These are phyloP conservation scores for Helotiales sp. DNA, from an alignment of 2,329 filamentous ascomycete species.

Conservation along the genomic window DNA sequence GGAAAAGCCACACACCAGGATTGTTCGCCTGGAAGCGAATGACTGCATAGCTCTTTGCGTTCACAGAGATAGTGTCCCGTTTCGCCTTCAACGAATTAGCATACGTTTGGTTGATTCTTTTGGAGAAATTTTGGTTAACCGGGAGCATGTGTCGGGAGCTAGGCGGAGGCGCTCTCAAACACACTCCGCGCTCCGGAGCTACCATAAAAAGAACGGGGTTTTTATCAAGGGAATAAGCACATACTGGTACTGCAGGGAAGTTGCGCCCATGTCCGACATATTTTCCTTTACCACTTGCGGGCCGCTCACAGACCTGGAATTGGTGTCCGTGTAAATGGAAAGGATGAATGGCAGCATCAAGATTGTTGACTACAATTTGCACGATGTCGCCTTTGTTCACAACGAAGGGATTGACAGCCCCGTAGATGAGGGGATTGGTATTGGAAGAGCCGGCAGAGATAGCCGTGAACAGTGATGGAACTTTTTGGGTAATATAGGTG, in stretches of 20 bases:
- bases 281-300: background rate
- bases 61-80: slow-evolving; percentile 45
- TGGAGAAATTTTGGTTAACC: no score
- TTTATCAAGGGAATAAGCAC: no score
- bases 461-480: slow-evolving; percentile 77
- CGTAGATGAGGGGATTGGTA: slow-evolving; percentile 59
- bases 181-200: no score
- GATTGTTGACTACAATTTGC: slow-evolving; percentile 52
- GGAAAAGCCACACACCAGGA: slow-evolving; percentile 52
- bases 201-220: no score
- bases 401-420: slow-evolving; percentile 63
- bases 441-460: slow-evolving; percentile 52
- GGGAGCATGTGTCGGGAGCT: no score
- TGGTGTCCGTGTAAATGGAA: slow-evolving; percentile 57
- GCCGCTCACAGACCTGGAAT: slow-evolving; percentile 41
- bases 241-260: slow-evolving; percentile 44
- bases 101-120: no score
- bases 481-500: slow-evolving; percentile 72
- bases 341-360: slow-evolving; percentile 45
- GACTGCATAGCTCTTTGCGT: slow-evolving; percentile 40
- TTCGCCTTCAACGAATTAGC: no score
- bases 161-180: no score
- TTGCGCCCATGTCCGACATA: slow-evolving; percentile 6
- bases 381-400: slow-evolving; percentile 64
- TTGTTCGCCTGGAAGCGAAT: slow-evolving; percentile 50